Evolutionary conservation across 441 rosid species (phyloP), one percentile per base, ranked within the genome.

Genomic region (Theobroma grandiflorum): DNA sequence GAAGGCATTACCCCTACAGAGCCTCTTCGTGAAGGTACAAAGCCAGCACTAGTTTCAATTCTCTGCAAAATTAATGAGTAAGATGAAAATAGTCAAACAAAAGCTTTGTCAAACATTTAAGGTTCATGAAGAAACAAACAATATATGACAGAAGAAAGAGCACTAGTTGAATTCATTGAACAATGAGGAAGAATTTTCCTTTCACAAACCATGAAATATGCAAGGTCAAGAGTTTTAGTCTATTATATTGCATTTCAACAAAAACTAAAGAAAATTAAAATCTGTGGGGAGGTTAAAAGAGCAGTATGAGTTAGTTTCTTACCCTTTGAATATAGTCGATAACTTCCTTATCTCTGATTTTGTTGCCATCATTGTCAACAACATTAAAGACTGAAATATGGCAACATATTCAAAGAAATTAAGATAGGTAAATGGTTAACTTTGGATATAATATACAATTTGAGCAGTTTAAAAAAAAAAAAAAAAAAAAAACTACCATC

Each of bases 1-100:
- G 94, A 85, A 74, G 91, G 97, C 91, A 91, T 81, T 78, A 94
- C 97, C 58, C 99, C 98, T 31, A 96, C 96, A 0, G 95, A 91
- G 71, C 89, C 87, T 83, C 95, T 87, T 77, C 86, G 45, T 15
- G 98, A 89, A 11, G 90, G 89, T 63, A 83, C 73, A 43, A 88
- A 88, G 78, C 90, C 90, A 4, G 91, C 98, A 87, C 91, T 86
- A 73, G 79, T 91, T 87, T 94, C 96, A 37, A 96, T 90, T 81
- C 94, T 93, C 99, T 96, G 91, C 71, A 82, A 61, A 81, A 82
- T 49, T 22, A 58, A 75, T 40, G n/a, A 63, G 53, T 33, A 80
- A 74, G 55, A 50, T 12, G n/a, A 40, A 80, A 65, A 75, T 64
- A 78, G 58, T 43, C 57, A 61, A 10, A 78, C n/a, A 11, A 68